Base-by-base conservation (phyloP, 2,329 filamentous ascomycete species). In the Beauveria scarabaeidicola region DNA sequence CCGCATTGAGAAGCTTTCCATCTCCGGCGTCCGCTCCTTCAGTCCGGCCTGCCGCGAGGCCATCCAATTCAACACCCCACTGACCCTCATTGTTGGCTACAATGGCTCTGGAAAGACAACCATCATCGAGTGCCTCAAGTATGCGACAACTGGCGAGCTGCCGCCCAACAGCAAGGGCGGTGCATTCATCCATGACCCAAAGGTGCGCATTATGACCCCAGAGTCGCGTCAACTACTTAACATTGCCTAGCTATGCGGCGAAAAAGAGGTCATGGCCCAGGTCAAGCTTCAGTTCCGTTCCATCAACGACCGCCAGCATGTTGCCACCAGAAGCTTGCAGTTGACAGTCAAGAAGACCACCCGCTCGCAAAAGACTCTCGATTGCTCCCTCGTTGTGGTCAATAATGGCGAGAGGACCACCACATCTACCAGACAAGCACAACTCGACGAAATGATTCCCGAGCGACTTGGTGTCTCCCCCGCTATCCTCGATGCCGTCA, bases 41-140 rank as follows among this genome's bases (percentile, higher is more conserved):
- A 89, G 88, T 73, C 88, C 89, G 64, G 79, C 81, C 47, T 78
- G 81, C 61, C 82, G 82, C 64, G 89, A 97, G 74, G 87, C 83
- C 41, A 96, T 97, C 63, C 82, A 88, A 66, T 97, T 99, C 72
- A 86, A 91, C 64, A 88, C 90, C 0, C 95, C 94, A 27, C 81
- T 99, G 60, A 99, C 94, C 13, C 82, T 99, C 63, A 99, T 99
- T 66, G 95, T 99, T 61, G 94, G 94, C 61, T 90, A 91, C 74
- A 99, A 99, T 77, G 94, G 94, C 59, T 97, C 93, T 1, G 94
- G 94, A 63, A 99, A 99, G 77, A 99, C 94, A 10, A 97, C 94
- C 61, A 96, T 99, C 70, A 99, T 99, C 74, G 94, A 99, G 74
- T 96, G 91, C 72, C 88, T 99, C 69, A 97, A 97, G 71, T 99